Evolutionary conservation across 768 basidiomycete species (phyloP).

Genomic region (Lactifluus volemus): DNA sequence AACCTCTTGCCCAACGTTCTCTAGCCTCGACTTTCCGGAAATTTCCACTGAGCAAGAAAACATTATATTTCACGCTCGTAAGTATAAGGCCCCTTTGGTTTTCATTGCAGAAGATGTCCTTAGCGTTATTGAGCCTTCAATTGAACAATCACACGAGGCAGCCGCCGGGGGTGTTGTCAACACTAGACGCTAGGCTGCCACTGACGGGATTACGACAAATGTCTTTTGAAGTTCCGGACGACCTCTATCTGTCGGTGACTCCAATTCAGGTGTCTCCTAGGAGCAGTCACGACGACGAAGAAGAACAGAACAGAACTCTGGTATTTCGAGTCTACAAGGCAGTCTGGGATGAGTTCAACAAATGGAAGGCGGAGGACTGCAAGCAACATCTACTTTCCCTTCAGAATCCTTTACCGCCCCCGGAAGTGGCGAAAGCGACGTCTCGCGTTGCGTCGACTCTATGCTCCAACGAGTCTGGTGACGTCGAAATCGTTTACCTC

Average conservation of each 20-base stretch:
- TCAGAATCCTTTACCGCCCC: constrained; percentile 8
- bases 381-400: constrained; percentile 13
- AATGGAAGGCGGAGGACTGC: constrained; percentile 22
- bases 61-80: too few species aligned
- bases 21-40: too few species aligned
- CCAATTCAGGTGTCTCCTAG: neutral
- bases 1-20: too few species aligned
- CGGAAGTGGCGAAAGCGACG: neutral
- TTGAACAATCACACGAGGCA: too few species aligned
- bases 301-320: neutral
- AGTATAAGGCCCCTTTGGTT: too few species aligned
- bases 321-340: constrained; percentile 17
- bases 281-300: neutral
- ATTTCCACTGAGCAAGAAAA: too few species aligned
- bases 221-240: neutral
- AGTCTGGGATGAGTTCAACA: constrained; percentile 24
- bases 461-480: neutral
- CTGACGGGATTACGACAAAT: neutral
- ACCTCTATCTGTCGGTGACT: neutral
- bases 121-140: too few species aligned
- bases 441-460: neutral
- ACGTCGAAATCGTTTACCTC: neutral
- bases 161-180: too few species aligned
- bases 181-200: neutral
- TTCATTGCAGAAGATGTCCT: too few species aligned